These are phyloP conservation scores for Hypoxylon sp. DNA, from an alignment of 2,329 filamentous ascomycete species.

Conservation along the genomic window DNA sequence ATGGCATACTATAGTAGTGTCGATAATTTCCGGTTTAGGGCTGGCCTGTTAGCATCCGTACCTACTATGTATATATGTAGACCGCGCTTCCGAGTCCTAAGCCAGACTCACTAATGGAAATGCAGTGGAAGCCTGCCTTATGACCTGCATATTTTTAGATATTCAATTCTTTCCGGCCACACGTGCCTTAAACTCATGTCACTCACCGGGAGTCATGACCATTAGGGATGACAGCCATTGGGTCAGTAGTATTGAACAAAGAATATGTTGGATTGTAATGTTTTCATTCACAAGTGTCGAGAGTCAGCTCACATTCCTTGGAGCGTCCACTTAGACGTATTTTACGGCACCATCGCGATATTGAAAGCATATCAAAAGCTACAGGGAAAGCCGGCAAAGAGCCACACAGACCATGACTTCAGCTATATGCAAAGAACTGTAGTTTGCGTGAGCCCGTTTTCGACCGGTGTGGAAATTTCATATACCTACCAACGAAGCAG, in stretches of 20 bases:
- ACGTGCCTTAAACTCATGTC: constrained; percentile 5
- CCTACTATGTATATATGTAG: too few relatives aligned
- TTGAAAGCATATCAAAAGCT: not conserved
- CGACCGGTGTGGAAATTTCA: constrained; percentile 29
- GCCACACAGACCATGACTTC: not conserved
- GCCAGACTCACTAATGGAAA: not conserved
- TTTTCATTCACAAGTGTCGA: constrained; percentile 6
- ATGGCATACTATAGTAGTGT: constrained; percentile 21
- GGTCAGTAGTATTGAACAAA: not conserved
- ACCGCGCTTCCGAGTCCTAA: constrained; percentile 10
- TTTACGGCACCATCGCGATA: not conserved
- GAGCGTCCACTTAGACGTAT: constrained; percentile 9
- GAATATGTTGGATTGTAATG: constrained; percentile 15
- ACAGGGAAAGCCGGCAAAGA: not conserved
- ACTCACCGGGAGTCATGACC: not conserved
- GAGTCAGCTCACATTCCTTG: constrained; percentile 24
- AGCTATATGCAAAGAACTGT: constrained; percentile 7
- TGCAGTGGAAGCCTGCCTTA: constrained; percentile 18
- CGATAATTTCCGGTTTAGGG: constrained; percentile 30
- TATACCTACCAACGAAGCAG: constrained; percentile 21
- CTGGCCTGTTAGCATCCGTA: constrained; percentile 37
- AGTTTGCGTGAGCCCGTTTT: constrained; percentile 6
- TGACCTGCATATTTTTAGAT: constrained; percentile 16
- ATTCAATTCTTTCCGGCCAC: constrained; percentile 4
- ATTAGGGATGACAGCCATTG: not conserved